Evolutionary conservation across 169 alveolate species (phyloP).

Genomic region (Perkinsus olseni): DNA sequence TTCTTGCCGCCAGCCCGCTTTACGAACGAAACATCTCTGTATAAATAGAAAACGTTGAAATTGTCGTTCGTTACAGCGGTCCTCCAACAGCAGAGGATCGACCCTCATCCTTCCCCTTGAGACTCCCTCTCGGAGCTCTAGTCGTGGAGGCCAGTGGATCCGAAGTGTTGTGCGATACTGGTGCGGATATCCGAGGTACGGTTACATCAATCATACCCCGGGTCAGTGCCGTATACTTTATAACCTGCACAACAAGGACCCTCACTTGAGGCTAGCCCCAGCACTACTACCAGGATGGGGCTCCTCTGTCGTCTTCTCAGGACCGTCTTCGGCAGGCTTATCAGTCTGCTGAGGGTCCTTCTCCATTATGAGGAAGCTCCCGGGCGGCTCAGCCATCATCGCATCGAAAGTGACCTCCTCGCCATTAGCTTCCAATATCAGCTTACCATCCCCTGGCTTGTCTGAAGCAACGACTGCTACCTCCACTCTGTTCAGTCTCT

Average conservation of each 20-base stretch:
- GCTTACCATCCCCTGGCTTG: background rate
- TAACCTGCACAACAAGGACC: background rate
- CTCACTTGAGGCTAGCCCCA: background rate
- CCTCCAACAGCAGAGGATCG: background rate
- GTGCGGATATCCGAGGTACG: background rate
- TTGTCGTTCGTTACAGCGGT: background rate
- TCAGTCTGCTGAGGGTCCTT: background rate
- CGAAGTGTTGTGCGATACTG: background rate
- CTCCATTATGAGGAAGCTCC: background rate
- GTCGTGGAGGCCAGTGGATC: background rate
- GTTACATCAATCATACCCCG: background rate
- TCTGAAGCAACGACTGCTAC: background rate
- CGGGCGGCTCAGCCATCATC: background rate
- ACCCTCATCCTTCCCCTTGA: background rate
- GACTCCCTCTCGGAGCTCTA: background rate
- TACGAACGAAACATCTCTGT: too few relatives aligned
- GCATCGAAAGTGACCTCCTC: background rate
- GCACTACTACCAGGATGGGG: background rate
- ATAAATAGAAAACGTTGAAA: too few relatives aligned
- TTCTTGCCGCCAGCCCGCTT: too few relatives aligned
- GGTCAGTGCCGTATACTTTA: background rate
- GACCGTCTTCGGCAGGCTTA: background rate
- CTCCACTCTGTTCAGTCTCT: too few relatives aligned
- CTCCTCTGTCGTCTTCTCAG: background rate
- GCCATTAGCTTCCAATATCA: background rate